These are phyloP conservation scores for Salix suchowensis DNA, from an alignment of 345 rosid species.

Conservation along the genomic window DNA sequence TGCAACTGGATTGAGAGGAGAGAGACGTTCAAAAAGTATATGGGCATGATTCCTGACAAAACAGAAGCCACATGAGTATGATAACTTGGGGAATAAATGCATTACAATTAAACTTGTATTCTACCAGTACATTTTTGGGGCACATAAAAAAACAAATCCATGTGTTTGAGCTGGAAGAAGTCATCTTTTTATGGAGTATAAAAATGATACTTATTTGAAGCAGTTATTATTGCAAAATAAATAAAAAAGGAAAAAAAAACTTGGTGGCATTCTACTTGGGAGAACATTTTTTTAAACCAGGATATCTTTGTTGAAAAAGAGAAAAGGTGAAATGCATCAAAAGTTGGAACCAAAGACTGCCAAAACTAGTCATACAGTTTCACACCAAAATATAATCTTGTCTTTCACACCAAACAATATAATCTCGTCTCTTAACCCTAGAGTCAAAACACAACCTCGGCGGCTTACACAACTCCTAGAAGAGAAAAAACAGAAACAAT, in stretches of 20 bases:
- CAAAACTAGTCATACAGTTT: not conserved
- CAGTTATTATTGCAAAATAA: not conserved
- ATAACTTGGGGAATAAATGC: not conserved
- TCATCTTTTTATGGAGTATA: not conserved
- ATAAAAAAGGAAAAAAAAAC: not conserved
- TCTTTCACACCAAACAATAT: not conserved
- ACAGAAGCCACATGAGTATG: not conserved
- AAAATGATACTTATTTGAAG: not conserved
- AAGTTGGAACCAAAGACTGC: not conserved
- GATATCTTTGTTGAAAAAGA: no score
- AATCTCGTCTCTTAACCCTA: not conserved
- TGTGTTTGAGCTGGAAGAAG: not conserved
- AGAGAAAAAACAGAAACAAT: not conserved
- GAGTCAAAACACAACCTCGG: not conserved
- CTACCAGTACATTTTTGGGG: not conserved
- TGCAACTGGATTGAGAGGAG: conserved; percentile 86
- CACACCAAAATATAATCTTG: not conserved
- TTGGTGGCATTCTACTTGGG: not conserved
- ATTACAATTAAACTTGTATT: not conserved
- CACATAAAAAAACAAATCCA: not conserved
- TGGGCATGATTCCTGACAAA: conserved; percentile 81
- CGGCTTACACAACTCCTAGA: not conserved
- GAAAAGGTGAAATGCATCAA: no score
- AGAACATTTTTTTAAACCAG: not conserved
- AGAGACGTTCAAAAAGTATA: conserved; percentile 69